These are phyloP conservation scores for Lichtheimia ornata DNA, from an alignment of 371 early-diverging fungal species.

Conservation along the genomic window DNA sequence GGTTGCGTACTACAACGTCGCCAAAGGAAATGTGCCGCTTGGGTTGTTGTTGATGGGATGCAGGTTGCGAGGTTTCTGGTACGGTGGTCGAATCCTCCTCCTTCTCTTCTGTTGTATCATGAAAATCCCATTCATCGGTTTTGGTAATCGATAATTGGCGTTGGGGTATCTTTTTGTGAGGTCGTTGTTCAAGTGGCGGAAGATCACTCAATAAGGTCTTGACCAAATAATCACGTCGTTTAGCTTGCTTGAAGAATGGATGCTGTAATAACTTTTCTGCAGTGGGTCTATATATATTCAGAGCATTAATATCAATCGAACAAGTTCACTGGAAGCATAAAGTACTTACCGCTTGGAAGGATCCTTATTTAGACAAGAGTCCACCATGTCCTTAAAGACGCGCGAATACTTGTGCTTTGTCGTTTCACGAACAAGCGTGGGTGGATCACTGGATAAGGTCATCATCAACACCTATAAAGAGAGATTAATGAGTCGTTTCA, in stretches of 20 bases:
- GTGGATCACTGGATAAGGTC: conserved; percentile 85
- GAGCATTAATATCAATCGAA: background rate
- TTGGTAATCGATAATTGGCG: conserved; percentile 22
- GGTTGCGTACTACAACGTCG: conserved; percentile 26
- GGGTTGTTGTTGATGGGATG: background rate
- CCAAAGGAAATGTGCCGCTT: conserved; percentile 29
- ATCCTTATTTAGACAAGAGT: conserved; percentile 80
- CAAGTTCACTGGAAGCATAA: background rate
- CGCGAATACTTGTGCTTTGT: conserved; percentile 75
- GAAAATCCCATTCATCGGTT: conserved; percentile 50
- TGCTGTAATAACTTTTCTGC: conserved; percentile 79
- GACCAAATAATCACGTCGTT: conserved; percentile 69
- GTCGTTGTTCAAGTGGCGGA: conserved; percentile 68
- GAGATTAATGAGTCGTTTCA: conserved; percentile 55
- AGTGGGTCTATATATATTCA: conserved; percentile 66
- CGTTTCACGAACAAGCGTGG: conserved; percentile 76
- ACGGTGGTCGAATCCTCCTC: conserved; percentile 16
- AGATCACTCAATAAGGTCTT: conserved; percentile 60
- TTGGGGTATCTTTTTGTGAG: conserved; percentile 39
- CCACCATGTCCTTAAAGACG: conserved; percentile 85
- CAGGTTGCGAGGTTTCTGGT: background rate
- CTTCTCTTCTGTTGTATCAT: conserved; percentile 26
- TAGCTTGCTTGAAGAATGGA: conserved; percentile 79
- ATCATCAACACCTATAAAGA: conserved; percentile 67
- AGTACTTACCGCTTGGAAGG: conserved; percentile 66